Conservation (phyloP, 2,329 filamentous ascomycete species). For the Aureobasidium namibiae region DNA sequence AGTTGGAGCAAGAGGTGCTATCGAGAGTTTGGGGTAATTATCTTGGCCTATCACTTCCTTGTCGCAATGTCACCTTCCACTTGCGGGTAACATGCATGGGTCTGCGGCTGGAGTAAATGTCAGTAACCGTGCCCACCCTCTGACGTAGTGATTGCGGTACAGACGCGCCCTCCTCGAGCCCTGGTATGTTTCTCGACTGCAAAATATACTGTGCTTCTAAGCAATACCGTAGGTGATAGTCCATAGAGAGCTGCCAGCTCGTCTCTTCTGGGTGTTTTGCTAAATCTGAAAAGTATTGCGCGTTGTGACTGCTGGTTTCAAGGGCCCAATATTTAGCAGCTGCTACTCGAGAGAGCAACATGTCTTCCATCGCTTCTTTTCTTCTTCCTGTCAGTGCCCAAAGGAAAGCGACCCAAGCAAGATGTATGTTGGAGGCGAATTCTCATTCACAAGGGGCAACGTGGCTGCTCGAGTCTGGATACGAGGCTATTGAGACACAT, state of each 20-base stretch:
- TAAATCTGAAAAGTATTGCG: background rate
- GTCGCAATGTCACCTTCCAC: background rate
- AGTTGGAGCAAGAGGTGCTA: background rate
- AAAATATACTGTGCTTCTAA: too few species aligned
- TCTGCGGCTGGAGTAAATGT: too few species aligned
- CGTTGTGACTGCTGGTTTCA: background rate
- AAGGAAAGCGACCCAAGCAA: background rate
- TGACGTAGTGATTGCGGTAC: background rate
- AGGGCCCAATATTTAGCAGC: too few species aligned
- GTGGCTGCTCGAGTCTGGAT: background rate
- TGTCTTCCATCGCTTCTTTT: background rate
- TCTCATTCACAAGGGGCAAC: background rate
- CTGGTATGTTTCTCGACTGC: background rate
- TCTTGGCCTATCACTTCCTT: too few species aligned
- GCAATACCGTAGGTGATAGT: too few species aligned
- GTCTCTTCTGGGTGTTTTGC: background rate
- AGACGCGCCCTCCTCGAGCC: background rate
- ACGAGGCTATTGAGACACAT: background rate
- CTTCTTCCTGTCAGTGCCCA: background rate
- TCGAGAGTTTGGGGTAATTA: too few species aligned
- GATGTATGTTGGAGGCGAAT: background rate
- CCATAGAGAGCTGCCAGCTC: background rate
- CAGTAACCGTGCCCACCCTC: background rate
- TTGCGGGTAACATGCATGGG: conserved; percentile 2
- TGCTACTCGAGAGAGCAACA: background rate